Evolutionary conservation across 345 rosid species (phyloP).

Genomic region (Melaleuca alternifolia): DNA sequence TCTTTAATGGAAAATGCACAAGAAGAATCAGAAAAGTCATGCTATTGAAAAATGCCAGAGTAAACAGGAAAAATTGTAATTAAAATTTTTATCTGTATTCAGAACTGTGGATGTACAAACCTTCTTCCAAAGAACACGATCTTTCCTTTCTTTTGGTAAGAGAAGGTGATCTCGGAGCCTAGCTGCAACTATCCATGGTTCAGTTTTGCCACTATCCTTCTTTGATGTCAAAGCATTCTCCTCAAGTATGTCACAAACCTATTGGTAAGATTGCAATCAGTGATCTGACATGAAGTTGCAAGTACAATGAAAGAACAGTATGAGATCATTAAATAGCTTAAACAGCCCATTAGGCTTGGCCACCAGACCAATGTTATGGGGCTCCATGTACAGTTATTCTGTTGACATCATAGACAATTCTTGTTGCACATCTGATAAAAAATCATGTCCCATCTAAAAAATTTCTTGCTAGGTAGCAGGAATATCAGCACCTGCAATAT

Average conservation of each 20-base stretch:
- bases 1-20: not conserved
- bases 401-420: not conserved
- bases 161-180: slow-evolving; percentile 81
- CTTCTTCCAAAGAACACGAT: slow-evolving; percentile 73
- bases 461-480: not conserved
- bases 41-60: not conserved
- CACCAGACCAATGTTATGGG: not conserved
- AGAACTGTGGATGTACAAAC: slow-evolving; percentile 11
- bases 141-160: slow-evolving; percentile 77
- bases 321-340: not conserved
- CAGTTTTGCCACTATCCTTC: slow-evolving; percentile 30
- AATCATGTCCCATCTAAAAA: not conserved
- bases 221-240: slow-evolving; percentile 67
- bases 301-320: not conserved
- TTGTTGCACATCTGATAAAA: not conserved
- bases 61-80: not conserved
- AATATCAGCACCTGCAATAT: not conserved
- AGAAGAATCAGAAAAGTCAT: not conserved
- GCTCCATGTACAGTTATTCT: not conserved
- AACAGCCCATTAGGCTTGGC: not conserved
- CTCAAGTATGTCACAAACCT: slow-evolving; percentile 87
- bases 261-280: not conserved
- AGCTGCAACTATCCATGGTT: slow-evolving; percentile 84
- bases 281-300: not conserved
- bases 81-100: not conserved